These are phyloP conservation scores for Saccharomycopsis capsularis DNA, from an alignment of 805 yeast genomes.

Conservation along the genomic window DNA sequence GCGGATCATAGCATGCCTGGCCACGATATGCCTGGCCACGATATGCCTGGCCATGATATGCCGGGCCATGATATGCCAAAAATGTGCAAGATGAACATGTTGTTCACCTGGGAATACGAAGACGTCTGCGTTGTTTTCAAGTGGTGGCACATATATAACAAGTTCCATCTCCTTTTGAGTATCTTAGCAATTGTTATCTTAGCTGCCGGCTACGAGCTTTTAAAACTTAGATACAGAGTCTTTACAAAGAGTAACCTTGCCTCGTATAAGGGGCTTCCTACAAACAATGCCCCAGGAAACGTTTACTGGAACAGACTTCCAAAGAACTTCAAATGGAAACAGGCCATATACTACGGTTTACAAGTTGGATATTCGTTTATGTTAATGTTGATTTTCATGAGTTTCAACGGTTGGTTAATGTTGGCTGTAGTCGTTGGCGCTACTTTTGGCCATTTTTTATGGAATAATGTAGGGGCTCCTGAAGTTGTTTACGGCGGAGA, in stretches of 20 bases:
- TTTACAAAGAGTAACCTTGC: background rate
- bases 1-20: constrained; percentile 4
- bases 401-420: constrained; percentile 84
- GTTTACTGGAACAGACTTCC: background rate
- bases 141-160: constrained; percentile 72
- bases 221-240: constrained; percentile 29
- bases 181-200: constrained; percentile 41
- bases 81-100: constrained; percentile 43
- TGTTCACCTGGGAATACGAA: constrained; percentile 72
- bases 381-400: constrained; percentile 79
- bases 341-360: constrained; percentile 40
- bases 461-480: constrained; percentile 33
- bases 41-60: constrained; percentile 18
- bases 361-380: constrained; percentile 66
- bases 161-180: constrained; percentile 44
- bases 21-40: background rate
- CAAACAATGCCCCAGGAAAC: background rate
- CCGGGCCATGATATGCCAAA: constrained; percentile 14
- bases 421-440: constrained; percentile 67
- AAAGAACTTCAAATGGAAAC: background rate
- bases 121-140: constrained; percentile 65
- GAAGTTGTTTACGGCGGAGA: background rate
- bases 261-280: background rate
- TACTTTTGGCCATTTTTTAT: constrained; percentile 54
- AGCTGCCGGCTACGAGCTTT: constrained; percentile 55